phyloP scores from a whole-genome alignment of 106 monocot genomes.

The Dioscorea alata region DNA sequence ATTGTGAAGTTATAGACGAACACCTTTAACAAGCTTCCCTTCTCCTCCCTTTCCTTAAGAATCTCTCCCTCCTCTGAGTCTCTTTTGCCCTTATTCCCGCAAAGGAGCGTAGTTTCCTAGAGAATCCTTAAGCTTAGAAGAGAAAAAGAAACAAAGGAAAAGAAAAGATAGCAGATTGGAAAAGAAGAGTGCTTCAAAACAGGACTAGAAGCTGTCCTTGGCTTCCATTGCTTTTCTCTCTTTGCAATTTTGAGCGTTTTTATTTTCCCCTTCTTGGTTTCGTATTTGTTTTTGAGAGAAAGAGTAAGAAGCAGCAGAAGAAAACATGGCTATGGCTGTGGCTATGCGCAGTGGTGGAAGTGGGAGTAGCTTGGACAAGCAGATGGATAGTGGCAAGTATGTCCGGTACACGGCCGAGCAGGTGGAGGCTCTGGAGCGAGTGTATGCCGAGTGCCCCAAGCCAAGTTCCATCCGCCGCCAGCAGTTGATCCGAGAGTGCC shows the following conservation, averaged over 20 bases:
- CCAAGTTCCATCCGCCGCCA: conserved; percentile 78
- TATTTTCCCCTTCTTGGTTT: too few relatives aligned
- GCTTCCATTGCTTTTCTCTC: too few relatives aligned
- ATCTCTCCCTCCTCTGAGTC: too few relatives aligned
- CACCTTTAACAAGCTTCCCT: not conserved
- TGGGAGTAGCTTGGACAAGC: conserved; percentile 32
- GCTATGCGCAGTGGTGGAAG: conserved; percentile 27
- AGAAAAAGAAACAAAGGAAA: conserved; percentile 1
- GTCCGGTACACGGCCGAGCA: conserved; percentile 92
- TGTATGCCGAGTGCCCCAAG: conserved; percentile 88
- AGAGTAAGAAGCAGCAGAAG: not conserved
- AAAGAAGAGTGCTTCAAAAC: not conserved
- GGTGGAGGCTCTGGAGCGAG: conserved; percentile 86
- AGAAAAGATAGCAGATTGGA: not conserved
- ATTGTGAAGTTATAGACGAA: too few relatives aligned
- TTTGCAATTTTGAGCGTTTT: too few relatives aligned
- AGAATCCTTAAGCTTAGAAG: not conserved
- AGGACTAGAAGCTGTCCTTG: not conserved
- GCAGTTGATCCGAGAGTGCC: conserved; percentile 78
- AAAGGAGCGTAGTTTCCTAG: not conserved
- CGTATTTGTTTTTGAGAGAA: too few relatives aligned
- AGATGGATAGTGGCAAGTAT: conserved; percentile 73
- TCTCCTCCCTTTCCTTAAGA: not conserved
- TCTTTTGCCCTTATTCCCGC: not conserved
- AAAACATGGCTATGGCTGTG: conserved; percentile 33